Conservation (phyloP, 2,329 filamentous ascomycete genomes). For the Chaetoscypha palmicola region DNA sequence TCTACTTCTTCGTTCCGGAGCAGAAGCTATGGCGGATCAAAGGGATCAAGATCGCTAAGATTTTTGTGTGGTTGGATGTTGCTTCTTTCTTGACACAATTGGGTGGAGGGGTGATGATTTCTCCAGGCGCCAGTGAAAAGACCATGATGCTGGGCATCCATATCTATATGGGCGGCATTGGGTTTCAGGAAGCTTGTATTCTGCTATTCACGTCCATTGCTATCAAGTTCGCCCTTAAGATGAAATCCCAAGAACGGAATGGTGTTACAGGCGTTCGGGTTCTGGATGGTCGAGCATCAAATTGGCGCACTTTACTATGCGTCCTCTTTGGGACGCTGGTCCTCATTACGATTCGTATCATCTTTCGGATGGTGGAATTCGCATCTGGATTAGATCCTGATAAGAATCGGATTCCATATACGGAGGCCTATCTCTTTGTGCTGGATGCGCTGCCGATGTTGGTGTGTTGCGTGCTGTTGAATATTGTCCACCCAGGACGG, state of each 20-base stretch:
- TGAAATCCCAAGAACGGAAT: constrained; percentile 31
- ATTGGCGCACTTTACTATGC: constrained; percentile 29
- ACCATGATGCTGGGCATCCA: constrained; percentile 33
- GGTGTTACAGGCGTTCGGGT: constrained; percentile 3
- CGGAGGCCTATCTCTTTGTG: constrained; percentile 1
- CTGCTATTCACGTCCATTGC: constrained; percentile 38
- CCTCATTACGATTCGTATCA: constrained; percentile 35
- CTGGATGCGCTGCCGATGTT: constrained; percentile 8
- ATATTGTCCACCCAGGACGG: constrained; percentile 3
- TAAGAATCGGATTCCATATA: constrained; percentile 2
- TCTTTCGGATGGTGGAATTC: constrained; percentile 6
- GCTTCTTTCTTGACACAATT: constrained; percentile 41
- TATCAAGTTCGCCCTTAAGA: constrained; percentile 33
- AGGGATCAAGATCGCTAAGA: constrained; percentile 35
- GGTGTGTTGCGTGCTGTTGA: neutral
- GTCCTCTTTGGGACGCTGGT: constrained; percentile 35
- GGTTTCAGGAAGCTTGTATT: constrained; percentile 44
- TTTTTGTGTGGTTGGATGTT: constrained; percentile 44
- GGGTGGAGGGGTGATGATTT: constrained; percentile 32
- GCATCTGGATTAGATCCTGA: neutral
- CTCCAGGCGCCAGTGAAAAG: constrained; percentile 26
- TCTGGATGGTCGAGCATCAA: constrained; percentile 25
- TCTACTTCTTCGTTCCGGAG: constrained; percentile 33
- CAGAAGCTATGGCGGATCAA: constrained; percentile 30
- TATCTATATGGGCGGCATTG: constrained; percentile 48